Base-by-base conservation (phyloP, 106 monocot genomes). In the Platanthera zijinensis region DNA sequence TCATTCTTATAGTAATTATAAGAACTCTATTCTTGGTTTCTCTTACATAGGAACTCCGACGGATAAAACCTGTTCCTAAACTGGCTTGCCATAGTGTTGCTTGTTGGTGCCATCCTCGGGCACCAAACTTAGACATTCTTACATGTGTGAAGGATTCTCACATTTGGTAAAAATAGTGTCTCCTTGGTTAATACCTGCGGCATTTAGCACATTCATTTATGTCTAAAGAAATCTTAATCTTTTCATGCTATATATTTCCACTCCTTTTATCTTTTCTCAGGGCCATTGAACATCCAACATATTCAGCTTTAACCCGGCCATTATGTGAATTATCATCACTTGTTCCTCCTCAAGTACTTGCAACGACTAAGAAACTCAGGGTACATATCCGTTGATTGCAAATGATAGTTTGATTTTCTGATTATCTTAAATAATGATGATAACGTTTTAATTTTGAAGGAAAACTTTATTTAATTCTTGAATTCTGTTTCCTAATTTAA, bases 61-160 rank as follows among this genome's bases (percentile, higher is more conserved):
- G 97, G 56, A 97, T 97, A 76, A 97, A 97, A 82, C 97, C 97
- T 84, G 97, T 97, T 75, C 80, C 94, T 9, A 93, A 85, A 78
- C 88, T 97, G 87, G 87, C 94, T 84, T 97, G 97, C 74, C 97
- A 97, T 83, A 97, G 97, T 86, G 94, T 97, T 78, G 74, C 97
- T 86, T 97, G 94, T 62, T 97, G 97, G 97, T 97, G 97, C 73
- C 97, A 97, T 80, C 97, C 97, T 76, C 94, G 97, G 17, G 97
- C 97, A 75, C 97, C 94, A 79, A 97, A 92, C 76, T 94, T 97
- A 80, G 97, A 97, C 83, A 97, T 97, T 83, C 91, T 97, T 68
- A 94, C 97, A 79, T 97, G 97, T 77, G 97, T 97, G 45, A 97
- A 91, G 87, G 97, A 97, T 80, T 97, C 97, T 82, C 97, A 97